Base-by-base conservation (phyloP, 2,329 filamentous ascomycete genomes). In the Macrophomina phaseolina region DNA sequence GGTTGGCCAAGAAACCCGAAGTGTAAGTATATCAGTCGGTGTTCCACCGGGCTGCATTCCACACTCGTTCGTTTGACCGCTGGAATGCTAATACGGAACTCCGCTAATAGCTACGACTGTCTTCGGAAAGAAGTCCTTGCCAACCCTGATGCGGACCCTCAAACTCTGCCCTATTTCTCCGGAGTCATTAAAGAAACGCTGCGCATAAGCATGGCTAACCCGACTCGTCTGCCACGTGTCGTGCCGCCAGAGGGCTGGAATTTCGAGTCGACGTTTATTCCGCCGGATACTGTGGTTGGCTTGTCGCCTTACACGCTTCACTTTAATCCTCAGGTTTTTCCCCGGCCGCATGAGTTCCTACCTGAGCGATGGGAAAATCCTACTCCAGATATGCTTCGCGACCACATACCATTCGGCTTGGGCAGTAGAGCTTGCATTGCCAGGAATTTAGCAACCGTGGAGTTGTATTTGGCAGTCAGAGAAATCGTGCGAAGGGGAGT, bases 401-500 rank as follows among this genome's bases (percentile, higher is more conserved):
- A 71, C 46, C 73, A 71, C 69, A 74, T 76, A 38, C 73, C 74
- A 5, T 77, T 77, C 49, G 74, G 75, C 2, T 70, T 71, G 2
- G 75, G 75, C 2, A 74, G 70, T 55, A 70, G 75, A 49, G 72
- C 72, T 5, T 77, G 75, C 63, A 74, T 77, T 55, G 75, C 73
- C 5, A 70, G 73, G 30, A 76, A 75, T 38, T 36, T 77, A 40
- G 75, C 75, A 9, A 76, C 71, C 1, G 32, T 74, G 38, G 74
- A 76, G 32, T 64, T 77, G 38, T 70, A 73, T 3, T 68, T 73
- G 61, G 72, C 71, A 0, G 78, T 80, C 1, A 77, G 81, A 67
- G 79, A 75, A 34, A 61, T 86, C 12, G 82, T 79, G 0, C 73
- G 78, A 63, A 79, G 74, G 11, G 79, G 80, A 68, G 78, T 84